Percentiles rank a stretch among this genome's conserved stretches.
phyloP scores from a whole-genome alignment of 2,329 filamentous ascomycete genomes.

The Coniochaeta sp. region DNA sequence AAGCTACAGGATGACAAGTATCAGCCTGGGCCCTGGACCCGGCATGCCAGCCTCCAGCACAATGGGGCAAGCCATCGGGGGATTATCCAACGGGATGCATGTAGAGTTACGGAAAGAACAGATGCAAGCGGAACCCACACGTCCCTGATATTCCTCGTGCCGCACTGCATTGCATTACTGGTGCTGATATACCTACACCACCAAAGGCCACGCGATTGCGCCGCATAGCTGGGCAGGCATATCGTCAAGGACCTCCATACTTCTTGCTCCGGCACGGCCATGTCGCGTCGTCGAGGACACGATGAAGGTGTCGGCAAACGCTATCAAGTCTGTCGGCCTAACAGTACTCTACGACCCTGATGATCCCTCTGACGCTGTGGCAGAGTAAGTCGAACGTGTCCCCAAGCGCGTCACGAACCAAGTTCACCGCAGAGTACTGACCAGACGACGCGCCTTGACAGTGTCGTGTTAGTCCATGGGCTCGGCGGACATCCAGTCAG shows the following conservation, averaged over 20 bases:
- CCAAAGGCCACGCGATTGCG: background rate
- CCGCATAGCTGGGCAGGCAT: background rate
- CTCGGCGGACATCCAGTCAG: slow-evolving; percentile 22
- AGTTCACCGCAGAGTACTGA: background rate
- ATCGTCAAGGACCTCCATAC: background rate
- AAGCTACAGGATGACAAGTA: background rate
- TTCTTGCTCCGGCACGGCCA: background rate
- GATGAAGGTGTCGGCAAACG: slow-evolving; percentile 16
- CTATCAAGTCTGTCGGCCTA: slow-evolving; percentile 18
- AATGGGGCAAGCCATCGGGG: background rate
- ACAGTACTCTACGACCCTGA: slow-evolving; percentile 24
- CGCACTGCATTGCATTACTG: background rate
- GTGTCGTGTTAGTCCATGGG: slow-evolving; percentile 23
- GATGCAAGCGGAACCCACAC: background rate
- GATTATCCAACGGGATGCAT: background rate
- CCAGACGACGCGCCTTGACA: slow-evolving; percentile 4
- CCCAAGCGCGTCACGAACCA: background rate
- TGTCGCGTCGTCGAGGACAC: background rate
- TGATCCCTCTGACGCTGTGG: slow-evolving; percentile 14
- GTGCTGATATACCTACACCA: background rate
- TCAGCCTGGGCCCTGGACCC: background rate
- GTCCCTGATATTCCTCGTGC: background rate
- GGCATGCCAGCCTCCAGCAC: background rate
- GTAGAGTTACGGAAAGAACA: background rate
- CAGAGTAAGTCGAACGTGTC: slow-evolving; percentile 18